A percentile compares a stretch with the other conserved stretches of the same genome.
phyloP scores from a whole-genome alignment of 192 early-diverging fungal species.

The Podila epigama region DNA sequence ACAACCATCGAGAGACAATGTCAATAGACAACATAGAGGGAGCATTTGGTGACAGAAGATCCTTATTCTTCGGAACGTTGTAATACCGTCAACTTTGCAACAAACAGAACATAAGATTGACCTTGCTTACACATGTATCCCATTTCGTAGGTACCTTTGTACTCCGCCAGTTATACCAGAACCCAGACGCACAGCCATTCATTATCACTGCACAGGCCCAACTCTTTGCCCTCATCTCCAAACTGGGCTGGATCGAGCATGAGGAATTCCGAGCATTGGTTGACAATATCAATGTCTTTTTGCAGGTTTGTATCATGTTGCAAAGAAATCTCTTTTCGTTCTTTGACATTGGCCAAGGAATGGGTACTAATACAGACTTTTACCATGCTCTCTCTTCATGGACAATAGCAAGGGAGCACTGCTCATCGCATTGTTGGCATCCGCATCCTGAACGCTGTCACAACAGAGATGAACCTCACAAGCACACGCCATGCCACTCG shows the following conservation, averaged over 20 bases:
- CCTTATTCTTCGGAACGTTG: neutral
- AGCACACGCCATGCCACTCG: conserved; percentile 27
- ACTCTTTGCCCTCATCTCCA: conserved; percentile 70
- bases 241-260: conserved; percentile 76
- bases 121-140: neutral
- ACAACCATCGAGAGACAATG: no score
- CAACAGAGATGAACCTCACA: conserved; percentile 30
- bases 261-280: conserved; percentile 68
- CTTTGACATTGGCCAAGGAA: no score
- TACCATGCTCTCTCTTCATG: neutral
- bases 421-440: conserved; percentile 27
- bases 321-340: conserved; percentile 59
- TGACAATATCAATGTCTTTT: conserved; percentile 61
- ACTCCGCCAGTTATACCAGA: conserved; percentile 61
- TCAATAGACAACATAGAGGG: no score
- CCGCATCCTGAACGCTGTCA: conserved; percentile 28
- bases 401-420: conserved; percentile 1
- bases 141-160: conserved; percentile 64
- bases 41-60: no score
- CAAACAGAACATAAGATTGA: neutral
- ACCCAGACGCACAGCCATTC: conserved; percentile 64
- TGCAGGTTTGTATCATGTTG: conserved; percentile 59
- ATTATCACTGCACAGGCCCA: conserved; percentile 64
- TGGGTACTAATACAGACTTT: no score
- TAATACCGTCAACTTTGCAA: conserved; percentile 2